phyloP scores from a whole-genome alignment of 1,284 basidiomycete genomes.

The Schizophyllum amplum region DNA sequence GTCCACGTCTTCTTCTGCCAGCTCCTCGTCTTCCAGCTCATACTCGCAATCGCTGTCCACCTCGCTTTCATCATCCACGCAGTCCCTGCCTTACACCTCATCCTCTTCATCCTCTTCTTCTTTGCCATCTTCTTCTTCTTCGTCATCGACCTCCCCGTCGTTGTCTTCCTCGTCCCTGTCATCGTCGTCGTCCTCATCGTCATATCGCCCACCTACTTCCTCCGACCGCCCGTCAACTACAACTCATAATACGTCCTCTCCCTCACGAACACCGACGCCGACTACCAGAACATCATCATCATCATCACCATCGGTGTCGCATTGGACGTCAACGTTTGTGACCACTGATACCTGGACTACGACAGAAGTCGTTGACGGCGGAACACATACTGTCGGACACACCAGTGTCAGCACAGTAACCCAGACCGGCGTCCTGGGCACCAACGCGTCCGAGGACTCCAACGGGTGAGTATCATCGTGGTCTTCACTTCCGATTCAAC shows the following conservation, averaged over 20 bases:
- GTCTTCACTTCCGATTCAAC: neutral
- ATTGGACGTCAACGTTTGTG: neutral
- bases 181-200: neutral
- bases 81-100: neutral
- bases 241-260: neutral
- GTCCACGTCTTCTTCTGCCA: neutral
- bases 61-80: neutral
- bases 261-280: neutral
- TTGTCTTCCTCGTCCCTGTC: neutral
- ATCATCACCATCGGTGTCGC: neutral
- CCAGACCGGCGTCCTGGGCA: neutral
- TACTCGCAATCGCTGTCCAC: neutral
- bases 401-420: neutral
- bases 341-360: neutral
- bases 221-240: neutral
- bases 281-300: neutral
- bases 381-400: neutral
- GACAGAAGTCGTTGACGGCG: neutral
- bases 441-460: neutral
- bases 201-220: neutral
- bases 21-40: neutral
- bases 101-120: neutral
- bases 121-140: neutral
- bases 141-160: neutral
- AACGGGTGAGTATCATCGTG: neutral